Evolutionary conservation across 768 basidiomycete species (phyloP).

Genomic region (Rhizopogon vinicolor): DNA sequence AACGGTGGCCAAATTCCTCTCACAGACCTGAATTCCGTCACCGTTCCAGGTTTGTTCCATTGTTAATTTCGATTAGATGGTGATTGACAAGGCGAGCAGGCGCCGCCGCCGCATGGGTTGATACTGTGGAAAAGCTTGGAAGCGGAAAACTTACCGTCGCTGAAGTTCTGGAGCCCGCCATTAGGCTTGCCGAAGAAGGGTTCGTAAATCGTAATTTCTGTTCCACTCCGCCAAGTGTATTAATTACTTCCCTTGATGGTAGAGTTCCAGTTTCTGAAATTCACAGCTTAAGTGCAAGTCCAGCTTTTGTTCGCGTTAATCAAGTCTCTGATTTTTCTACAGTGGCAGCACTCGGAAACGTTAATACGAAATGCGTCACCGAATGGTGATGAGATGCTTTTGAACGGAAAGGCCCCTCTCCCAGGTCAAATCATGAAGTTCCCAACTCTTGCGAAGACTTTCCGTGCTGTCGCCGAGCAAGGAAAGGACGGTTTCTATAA

Average conservation of each 20-base stretch:
- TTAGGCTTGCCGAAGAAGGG: slow-evolving; percentile 90
- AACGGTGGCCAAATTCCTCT: slow-evolving; percentile 65
- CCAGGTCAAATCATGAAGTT: slow-evolving; percentile 83
- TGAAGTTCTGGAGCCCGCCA: slow-evolving; percentile 85
- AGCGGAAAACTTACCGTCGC: slow-evolving; percentile 56
- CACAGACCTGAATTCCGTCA: slow-evolving; percentile 86
- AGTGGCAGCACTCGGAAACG: slow-evolving; percentile 52
- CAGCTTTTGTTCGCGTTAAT: background rate
- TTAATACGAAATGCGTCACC: slow-evolving; percentile 82
- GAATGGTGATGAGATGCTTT: slow-evolving; percentile 80
- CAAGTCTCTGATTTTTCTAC: slow-evolving; percentile 3
- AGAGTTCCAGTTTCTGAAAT: slow-evolving; percentile 90
- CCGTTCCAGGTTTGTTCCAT: slow-evolving; percentile 61
- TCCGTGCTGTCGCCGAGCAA: slow-evolving; percentile 70
- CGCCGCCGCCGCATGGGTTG: slow-evolving; percentile 93
- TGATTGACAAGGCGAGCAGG: slow-evolving; percentile 38
- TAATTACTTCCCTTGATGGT: background rate
- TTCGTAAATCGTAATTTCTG: slow-evolving; percentile 21
- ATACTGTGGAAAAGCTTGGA: slow-evolving; percentile 80
- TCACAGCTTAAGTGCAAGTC: slow-evolving; percentile 51
- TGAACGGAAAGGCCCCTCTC: slow-evolving; percentile 77
- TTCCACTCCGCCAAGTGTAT: background rate
- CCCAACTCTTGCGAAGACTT: slow-evolving; percentile 79
- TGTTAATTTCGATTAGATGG: background rate
- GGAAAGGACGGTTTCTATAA: slow-evolving; percentile 95